Evolutionary conservation across 1,284 basidiomycete genomes (phyloP).

Genomic region (Puccinia polysora): DNA sequence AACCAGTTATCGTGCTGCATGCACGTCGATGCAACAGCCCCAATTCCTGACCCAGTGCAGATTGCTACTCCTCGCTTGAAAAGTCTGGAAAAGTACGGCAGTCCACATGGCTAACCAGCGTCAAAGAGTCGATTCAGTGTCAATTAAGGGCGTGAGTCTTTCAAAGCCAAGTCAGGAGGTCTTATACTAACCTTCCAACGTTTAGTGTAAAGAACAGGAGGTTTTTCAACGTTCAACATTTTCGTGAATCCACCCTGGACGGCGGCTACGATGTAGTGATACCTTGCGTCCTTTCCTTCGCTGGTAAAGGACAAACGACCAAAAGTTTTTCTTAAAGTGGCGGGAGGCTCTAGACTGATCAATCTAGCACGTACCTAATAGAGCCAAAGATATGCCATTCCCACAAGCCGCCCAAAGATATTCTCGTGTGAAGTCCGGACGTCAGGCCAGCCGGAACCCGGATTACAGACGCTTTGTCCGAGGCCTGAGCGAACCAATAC

Average conservation of each 20-base stretch:
- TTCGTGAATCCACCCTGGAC: slow-evolving; percentile 67
- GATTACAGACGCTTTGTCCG: slow-evolving; percentile 17
- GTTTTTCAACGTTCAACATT: slow-evolving; percentile 65
- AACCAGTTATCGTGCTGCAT: slow-evolving; percentile 66
- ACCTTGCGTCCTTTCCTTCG: slow-evolving; percentile 64
- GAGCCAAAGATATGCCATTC: slow-evolving; percentile 34
- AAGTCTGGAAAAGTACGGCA: too few species aligned
- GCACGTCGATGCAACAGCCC: slow-evolving; percentile 68
- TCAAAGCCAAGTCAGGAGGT: not conserved
- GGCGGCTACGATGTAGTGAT: slow-evolving; percentile 71
- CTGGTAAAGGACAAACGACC: slow-evolving; percentile 53
- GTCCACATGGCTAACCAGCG: slow-evolving; percentile 70
- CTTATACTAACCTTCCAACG: slow-evolving; percentile 61
- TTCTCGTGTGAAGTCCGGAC: slow-evolving; percentile 21
- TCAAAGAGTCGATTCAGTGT: not conserved
- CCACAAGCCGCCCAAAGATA: slow-evolving; percentile 10
- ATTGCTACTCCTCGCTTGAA: slow-evolving; percentile 70
- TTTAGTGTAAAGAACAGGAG: slow-evolving; percentile 66
- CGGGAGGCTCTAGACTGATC: not conserved
- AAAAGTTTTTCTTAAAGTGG: not conserved
- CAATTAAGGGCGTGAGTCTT: not conserved
- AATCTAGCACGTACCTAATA: slow-evolving; percentile 1
- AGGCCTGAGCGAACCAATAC: too few species aligned
- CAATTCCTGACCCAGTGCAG: slow-evolving; percentile 71
- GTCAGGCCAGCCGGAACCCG: slow-evolving; percentile 10